Percentiles rank a stretch among this genome's conserved stretches.
phyloP scores from a whole-genome alignment of 2,329 filamentous ascomycete species.

The Teratosphaeriaceae sp. region DNA sequence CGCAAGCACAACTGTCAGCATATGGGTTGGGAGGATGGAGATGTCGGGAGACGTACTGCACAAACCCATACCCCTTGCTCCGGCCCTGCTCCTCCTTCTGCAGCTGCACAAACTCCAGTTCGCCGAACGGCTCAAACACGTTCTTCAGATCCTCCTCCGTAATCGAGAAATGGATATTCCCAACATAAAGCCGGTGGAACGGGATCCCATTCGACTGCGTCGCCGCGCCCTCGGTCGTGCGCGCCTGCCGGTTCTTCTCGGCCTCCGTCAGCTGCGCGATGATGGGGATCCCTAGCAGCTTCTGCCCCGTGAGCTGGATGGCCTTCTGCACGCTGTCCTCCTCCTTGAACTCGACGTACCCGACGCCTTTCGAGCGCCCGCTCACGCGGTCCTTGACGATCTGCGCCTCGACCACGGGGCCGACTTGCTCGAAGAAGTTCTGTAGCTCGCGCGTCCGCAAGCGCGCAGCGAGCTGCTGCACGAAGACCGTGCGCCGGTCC shows the following conservation, averaged over 20 bases:
- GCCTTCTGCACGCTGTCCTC: constrained; percentile 91
- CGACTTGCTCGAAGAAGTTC: constrained; percentile 91
- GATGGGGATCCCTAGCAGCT: constrained; percentile 95
- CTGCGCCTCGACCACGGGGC: constrained; percentile 91
- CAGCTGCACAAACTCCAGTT: constrained; percentile 93
- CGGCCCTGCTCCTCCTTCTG: constrained; percentile 91
- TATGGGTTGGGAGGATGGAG: neutral
- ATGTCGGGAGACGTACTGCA: constrained; percentile 70
- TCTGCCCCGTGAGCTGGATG: constrained; percentile 97
- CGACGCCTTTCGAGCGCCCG: constrained; percentile 95
- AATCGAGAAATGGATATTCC: constrained; percentile 99
- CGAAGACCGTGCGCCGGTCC: constrained; percentile 93
- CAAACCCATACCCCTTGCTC: constrained; percentile 94
- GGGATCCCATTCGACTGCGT: constrained; percentile 77
- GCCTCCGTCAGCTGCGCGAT: constrained; percentile 98
- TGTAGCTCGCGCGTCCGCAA: constrained; percentile 88
- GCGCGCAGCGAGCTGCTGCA: constrained; percentile 93
- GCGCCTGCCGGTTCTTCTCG: constrained; percentile 97
- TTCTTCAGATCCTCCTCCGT: constrained; percentile 93
- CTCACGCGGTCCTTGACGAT: constrained; percentile 98
- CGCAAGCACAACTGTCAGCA: constrained; percentile 11
- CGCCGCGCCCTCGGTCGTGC: constrained; percentile 63
- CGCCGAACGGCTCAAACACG: constrained; percentile 95
- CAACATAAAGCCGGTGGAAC: constrained; percentile 96
- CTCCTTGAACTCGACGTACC: constrained; percentile 97